Conservation (phyloP, 2,329 filamentous ascomycete genomes). For the Epichloe brachyelytri region DNA sequence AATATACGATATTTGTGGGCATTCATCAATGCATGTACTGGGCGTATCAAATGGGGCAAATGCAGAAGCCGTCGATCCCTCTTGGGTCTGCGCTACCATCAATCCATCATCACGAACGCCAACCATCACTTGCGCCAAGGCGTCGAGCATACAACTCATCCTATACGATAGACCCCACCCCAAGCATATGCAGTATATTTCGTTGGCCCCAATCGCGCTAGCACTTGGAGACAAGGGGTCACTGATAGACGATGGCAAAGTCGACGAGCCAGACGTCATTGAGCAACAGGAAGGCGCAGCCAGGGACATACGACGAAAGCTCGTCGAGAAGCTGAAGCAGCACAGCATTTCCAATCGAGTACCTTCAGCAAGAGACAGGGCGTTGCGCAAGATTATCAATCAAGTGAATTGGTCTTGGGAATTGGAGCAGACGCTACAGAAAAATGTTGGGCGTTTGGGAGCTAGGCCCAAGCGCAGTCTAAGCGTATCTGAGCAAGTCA, state of each 20-base stretch:
- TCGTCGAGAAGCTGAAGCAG: slow-evolving; percentile 77
- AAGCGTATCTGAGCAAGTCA: slow-evolving; percentile 88
- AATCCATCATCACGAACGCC: slow-evolving; percentile 45
- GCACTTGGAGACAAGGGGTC: slow-evolving; percentile 63
- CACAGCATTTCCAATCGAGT: slow-evolving; percentile 72
- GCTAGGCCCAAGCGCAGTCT: slow-evolving; percentile 69
- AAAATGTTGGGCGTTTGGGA: slow-evolving; percentile 77
- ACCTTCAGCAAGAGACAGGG: slow-evolving; percentile 70
- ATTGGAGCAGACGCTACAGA: slow-evolving; percentile 71
- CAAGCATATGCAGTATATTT: slow-evolving; percentile 90
- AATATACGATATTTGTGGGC: slow-evolving; percentile 76
- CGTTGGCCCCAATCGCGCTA: slow-evolving; percentile 74
- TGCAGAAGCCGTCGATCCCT: slow-evolving; percentile 43
- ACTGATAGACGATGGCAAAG: slow-evolving; percentile 20
- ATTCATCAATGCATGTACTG: slow-evolving; percentile 70
- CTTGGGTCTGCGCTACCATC: slow-evolving; percentile 52
- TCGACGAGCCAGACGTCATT: slow-evolving; percentile 54
- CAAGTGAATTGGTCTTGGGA: slow-evolving; percentile 96
- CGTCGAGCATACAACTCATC: slow-evolving; percentile 71
- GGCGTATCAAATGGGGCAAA: slow-evolving; percentile 61
- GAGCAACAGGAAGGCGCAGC: slow-evolving; percentile 47
- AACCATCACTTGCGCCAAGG: slow-evolving; percentile 57
- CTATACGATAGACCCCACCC: slow-evolving; percentile 80
- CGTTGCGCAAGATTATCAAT: slow-evolving; percentile 69
- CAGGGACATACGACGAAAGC: slow-evolving; percentile 47